These are phyloP conservation scores for Ogataea salicorniae DNA, from an alignment of 805 yeast genomes.

Conservation along the genomic window DNA sequence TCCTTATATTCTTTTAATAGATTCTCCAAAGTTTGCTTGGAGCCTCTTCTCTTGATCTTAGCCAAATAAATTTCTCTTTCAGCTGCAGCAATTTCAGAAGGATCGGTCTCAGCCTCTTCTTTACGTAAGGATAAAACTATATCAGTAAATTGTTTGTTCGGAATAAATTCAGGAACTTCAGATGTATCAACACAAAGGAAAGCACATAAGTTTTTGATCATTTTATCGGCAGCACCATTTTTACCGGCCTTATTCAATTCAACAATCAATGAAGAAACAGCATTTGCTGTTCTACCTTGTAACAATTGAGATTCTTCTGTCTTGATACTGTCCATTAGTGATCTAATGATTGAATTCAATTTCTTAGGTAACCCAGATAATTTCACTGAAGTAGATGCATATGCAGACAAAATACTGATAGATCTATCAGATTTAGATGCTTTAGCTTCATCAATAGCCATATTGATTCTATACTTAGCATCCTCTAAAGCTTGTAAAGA, in stretches of 20 bases:
- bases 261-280: conserved; percentile 61
- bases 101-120: conserved; percentile 65
- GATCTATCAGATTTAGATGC: conserved; percentile 45
- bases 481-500: conserved; percentile 73
- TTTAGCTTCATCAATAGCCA: conserved; percentile 66
- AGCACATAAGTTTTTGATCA: conserved; percentile 85
- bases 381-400: conserved; percentile 68
- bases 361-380: conserved; percentile 75
- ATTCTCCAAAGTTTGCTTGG: conserved; percentile 59
- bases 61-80: conserved; percentile 70
- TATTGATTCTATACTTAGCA: conserved; percentile 60
- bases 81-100: conserved; percentile 52
- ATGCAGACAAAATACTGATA: conserved; percentile 61
- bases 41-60: conserved; percentile 79
- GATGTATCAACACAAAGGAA: conserved; percentile 93
- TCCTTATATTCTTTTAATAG: conserved; percentile 50
- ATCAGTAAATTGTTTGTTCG: conserved; percentile 49
- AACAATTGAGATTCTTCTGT: conserved; percentile 60
- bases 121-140: conserved; percentile 69
- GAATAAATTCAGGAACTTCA: conserved; percentile 87
- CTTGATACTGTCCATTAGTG: conserved; percentile 90
- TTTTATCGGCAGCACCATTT: conserved; percentile 76
- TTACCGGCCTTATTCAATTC: conserved; percentile 55
- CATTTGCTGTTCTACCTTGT: conserved; percentile 65
- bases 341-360: conserved; percentile 80